These are phyloP conservation scores for Epithemia pelagica DNA, from an alignment of 108 stramenopile species.

Conservation along the genomic window DNA sequence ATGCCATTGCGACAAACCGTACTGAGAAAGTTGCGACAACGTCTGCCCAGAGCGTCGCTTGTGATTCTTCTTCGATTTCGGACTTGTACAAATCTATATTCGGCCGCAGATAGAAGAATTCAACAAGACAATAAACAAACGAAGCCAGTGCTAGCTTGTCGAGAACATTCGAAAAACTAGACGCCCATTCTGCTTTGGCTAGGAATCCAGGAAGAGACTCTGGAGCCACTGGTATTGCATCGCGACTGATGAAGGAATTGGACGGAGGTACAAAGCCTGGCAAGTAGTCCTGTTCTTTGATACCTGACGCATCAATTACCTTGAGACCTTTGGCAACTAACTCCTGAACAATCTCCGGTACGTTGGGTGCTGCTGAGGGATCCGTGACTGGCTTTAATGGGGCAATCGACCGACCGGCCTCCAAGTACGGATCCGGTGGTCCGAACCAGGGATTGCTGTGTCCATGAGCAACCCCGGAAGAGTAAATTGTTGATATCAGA, in stretches of 20 bases:
- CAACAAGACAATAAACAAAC: conserved; percentile 32
- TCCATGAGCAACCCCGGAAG: conserved; percentile 10
- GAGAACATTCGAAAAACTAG: conserved; percentile 21
- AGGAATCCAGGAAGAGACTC: conserved; percentile 14
- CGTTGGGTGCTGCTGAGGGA: conserved; percentile 13
- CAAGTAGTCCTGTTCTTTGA: conserved; percentile 8
- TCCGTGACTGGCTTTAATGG: conserved; percentile 2
- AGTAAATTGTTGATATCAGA: conserved; percentile 1
- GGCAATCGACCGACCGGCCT: conserved; percentile 27
- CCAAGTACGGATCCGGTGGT: conserved; percentile 32
- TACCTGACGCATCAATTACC: conserved; percentile 11
- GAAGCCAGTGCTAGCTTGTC: conserved; percentile 29
- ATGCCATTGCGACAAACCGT: conserved; percentile 19
- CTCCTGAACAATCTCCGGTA: conserved; percentile 15
- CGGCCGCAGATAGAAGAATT: conserved; percentile 42
- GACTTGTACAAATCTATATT: conserved; percentile 39
- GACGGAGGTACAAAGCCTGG: conserved; percentile 21
- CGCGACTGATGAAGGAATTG: neutral
- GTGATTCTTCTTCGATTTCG: conserved; percentile 38
- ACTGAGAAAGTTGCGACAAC: conserved; percentile 18
- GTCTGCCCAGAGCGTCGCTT: conserved; percentile 17
- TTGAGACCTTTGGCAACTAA: conserved; percentile 14
- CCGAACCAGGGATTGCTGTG: conserved; percentile 26
- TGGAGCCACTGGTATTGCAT: neutral
- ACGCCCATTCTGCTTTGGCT: conserved; percentile 21